Conservation (phyloP, 805 yeast species). For the Ogataea salicorniae region DNA sequence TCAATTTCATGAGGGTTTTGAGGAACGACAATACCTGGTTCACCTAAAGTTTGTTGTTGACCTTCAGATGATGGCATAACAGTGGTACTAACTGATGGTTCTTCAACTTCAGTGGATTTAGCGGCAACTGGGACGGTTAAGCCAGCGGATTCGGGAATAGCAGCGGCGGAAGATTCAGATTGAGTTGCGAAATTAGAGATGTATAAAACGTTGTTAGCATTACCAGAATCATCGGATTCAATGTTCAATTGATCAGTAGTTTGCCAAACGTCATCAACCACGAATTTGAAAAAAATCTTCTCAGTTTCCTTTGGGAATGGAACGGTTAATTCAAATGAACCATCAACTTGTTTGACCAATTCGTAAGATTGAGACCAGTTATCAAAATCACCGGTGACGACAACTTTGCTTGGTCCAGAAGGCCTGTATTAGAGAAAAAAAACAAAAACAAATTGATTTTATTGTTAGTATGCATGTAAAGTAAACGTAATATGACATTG, state of each 20-base stretch:
- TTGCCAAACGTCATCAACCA: slow-evolving; percentile 58
- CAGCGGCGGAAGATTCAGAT: slow-evolving; percentile 22
- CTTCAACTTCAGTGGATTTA: slow-evolving; percentile 34
- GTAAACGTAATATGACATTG: too few species aligned
- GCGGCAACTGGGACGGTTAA: slow-evolving; percentile 33
- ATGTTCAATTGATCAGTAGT: slow-evolving; percentile 35
- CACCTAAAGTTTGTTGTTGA: slow-evolving; percentile 47
- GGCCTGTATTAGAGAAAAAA: slow-evolving; percentile 21
- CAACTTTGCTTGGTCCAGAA: slow-evolving; percentile 35
- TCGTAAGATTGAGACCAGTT: slow-evolving; percentile 49
- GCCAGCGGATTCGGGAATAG: slow-evolving; percentile 47
- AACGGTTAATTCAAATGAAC: slow-evolving; percentile 28
- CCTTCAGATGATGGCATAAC: slow-evolving; percentile 44
- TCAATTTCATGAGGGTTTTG: slow-evolving; percentile 55
- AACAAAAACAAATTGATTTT: background rate
- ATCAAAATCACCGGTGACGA: slow-evolving; percentile 59
- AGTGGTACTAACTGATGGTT: slow-evolving; percentile 23
- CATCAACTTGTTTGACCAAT: slow-evolving; percentile 40
- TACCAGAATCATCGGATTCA: slow-evolving; percentile 46
- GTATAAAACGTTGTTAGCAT: slow-evolving; percentile 45
- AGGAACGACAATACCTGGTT: slow-evolving; percentile 72
- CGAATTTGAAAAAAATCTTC: slow-evolving; percentile 44
- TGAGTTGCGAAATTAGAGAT: slow-evolving; percentile 32
- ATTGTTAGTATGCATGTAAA: background rate
- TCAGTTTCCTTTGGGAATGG: slow-evolving; percentile 24